Conservation (phyloP, 176 grass and related monocot genomes). For the Triticum timopheevii region DNA sequence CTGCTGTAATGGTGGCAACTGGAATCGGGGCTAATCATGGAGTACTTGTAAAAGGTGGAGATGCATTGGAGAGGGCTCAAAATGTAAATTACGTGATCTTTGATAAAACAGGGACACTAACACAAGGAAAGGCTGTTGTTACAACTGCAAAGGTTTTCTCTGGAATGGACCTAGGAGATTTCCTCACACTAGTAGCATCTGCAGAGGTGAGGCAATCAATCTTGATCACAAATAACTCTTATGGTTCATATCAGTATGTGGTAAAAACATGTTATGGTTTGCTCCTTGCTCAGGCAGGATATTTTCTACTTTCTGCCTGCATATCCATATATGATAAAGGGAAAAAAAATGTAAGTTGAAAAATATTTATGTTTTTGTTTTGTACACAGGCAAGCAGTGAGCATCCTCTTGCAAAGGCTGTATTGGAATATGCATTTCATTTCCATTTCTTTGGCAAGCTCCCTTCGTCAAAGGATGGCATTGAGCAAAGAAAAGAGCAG, state of each 20-base stretch:
- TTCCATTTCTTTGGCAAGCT: constrained; percentile 89
- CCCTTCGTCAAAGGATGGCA: constrained; percentile 50
- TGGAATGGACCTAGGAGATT: constrained; percentile 91
- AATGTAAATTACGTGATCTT: constrained; percentile 83
- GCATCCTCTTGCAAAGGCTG: constrained; percentile 89
- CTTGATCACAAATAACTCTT: not conserved
- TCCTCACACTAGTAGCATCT: constrained; percentile 88
- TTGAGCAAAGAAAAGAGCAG: constrained; percentile 61
- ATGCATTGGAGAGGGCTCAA: constrained; percentile 90
- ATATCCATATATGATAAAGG: not conserved
- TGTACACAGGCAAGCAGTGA: constrained; percentile 93
- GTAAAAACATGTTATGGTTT: constrained; percentile 3
- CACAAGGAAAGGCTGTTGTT: constrained; percentile 94
- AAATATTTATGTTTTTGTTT: constrained; percentile 39
- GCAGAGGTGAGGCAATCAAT: constrained; percentile 68
- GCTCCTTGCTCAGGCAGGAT: not conserved
- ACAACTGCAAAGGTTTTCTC: constrained; percentile 82
- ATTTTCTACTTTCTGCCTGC: not conserved
- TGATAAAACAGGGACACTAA: constrained; percentile 96
- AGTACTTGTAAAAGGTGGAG: constrained; percentile 91
- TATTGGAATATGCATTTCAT: constrained; percentile 92
- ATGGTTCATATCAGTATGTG: constrained; percentile 11
- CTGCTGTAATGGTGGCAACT: constrained; percentile 98
- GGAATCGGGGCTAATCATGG: constrained; percentile 93
- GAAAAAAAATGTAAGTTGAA: not conserved